A percentile compares a stretch with the other conserved stretches of the same genome.
Evolutionary conservation across 257 asterid species (phyloP).

Genomic region (Solanum dulcamara): DNA sequence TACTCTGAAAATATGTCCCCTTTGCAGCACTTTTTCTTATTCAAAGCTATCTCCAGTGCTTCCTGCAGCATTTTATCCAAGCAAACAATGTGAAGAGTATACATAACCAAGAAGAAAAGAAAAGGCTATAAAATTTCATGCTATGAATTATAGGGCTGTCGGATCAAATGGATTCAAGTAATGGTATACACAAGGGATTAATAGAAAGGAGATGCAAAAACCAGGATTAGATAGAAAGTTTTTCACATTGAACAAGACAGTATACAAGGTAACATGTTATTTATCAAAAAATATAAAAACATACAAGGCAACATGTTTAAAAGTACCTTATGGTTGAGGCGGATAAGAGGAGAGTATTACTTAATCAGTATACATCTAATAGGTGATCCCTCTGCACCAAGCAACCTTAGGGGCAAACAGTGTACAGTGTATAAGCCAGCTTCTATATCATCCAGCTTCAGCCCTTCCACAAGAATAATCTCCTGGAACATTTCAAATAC

Average conservation of each 20-base stretch:
- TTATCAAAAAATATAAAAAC: not conserved
- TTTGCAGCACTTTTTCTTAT: not conserved
- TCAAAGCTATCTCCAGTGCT: not conserved
- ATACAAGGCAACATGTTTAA: not conserved
- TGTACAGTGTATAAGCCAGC: conserved; percentile 68
- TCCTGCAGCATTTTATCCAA: not conserved
- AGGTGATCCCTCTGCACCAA: conserved; percentile 96
- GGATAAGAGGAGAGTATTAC: conserved; percentile 11
- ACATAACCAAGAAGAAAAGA: not conserved
- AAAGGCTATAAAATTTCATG: not conserved
- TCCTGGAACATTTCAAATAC: conserved; percentile 41
- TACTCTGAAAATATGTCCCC: not conserved
- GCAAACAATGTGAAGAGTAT: not conserved
- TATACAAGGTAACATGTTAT: not conserved
- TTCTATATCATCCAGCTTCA: conserved; percentile 60
- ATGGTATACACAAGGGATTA: not conserved
- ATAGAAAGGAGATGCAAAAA: not conserved
- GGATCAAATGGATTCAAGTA: not conserved
- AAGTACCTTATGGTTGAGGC: not conserved
- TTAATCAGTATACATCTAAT: conserved; percentile 87
- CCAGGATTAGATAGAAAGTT: not conserved
- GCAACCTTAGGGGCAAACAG: conserved; percentile 80
- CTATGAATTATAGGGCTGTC: not conserved
- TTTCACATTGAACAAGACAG: not conserved
- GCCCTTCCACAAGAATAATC: conserved; percentile 87